Percentiles rank a stretch among this genome's conserved stretches.
These are phyloP conservation scores for Phialophora chinensis DNA, from an alignment of 2,329 filamentous ascomycete genomes.

Conservation along the genomic window DNA sequence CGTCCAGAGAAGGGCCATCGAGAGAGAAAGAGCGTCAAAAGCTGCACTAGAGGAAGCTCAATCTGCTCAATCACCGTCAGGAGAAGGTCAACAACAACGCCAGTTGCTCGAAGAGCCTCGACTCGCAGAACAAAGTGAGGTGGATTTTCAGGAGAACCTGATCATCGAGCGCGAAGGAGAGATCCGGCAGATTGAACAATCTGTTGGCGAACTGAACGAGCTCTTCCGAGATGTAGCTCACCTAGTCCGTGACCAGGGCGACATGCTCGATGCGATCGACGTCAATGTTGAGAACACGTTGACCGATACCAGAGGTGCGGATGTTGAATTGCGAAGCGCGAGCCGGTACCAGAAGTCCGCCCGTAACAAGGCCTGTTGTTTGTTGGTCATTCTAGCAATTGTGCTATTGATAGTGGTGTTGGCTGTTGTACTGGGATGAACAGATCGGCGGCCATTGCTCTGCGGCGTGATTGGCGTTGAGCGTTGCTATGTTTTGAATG, in stretches of 20 bases:
- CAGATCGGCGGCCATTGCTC: background rate
- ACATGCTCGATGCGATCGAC: slow-evolving; percentile 82
- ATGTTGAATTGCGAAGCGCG: slow-evolving; percentile 82
- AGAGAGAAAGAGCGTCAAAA: slow-evolving; percentile 89
- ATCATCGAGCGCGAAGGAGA: slow-evolving; percentile 97
- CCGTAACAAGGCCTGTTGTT: slow-evolving; percentile 89
- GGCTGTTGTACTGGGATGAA: slow-evolving; percentile 74
- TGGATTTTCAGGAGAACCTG: slow-evolving; percentile 94
- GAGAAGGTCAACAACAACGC: slow-evolving; percentile 63
- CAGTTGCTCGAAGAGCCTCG: slow-evolving; percentile 78
- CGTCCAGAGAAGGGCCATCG: slow-evolving; percentile 86
- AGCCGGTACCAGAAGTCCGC: slow-evolving; percentile 94
- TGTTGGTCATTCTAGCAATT: slow-evolving; percentile 84
- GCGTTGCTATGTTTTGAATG: slow-evolving; percentile 10
- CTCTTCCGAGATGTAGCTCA: slow-evolving; percentile 97
- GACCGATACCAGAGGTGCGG: slow-evolving; percentile 81
- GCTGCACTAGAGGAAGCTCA: slow-evolving; percentile 70
- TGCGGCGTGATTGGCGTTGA: slow-evolving; percentile 15
- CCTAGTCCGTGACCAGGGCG: slow-evolving; percentile 93
- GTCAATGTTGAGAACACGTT: slow-evolving; percentile 85
- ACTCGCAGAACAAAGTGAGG: slow-evolving; percentile 88
- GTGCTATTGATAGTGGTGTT: slow-evolving; percentile 89
- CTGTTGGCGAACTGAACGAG: slow-evolving; percentile 93
- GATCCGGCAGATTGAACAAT: slow-evolving; percentile 96
- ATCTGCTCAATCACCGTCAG: slow-evolving; percentile 42